Evolutionary conservation across 176 grass and related monocot species (phyloP).

Genomic region (Paspalum vaginatum): DNA sequence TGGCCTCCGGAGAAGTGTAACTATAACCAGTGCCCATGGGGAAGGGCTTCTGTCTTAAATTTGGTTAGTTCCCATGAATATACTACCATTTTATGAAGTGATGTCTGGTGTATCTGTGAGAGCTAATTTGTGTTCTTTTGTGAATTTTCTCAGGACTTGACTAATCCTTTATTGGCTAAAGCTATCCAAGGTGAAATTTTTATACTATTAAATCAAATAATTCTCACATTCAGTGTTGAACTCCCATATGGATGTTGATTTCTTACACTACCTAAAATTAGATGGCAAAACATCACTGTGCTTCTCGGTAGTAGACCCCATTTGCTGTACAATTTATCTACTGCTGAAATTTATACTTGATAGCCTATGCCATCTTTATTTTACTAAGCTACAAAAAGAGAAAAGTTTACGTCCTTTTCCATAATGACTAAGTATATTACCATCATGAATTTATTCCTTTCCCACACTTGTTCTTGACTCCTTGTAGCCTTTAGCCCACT

Average conservation of each 20-base stretch:
- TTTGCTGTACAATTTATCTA: not conserved
- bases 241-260: not conserved
- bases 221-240: constrained; percentile 25
- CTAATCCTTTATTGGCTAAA: constrained; percentile 80
- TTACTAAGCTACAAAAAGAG: not conserved
- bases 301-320: not conserved
- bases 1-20: constrained; percentile 98
- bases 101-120: not conserved
- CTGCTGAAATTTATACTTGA: not conserved
- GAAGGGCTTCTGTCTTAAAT: constrained; percentile 77
- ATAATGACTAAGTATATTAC: not conserved
- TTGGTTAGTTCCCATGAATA: constrained; percentile 56
- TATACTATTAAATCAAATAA: constrained; percentile 1
- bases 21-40: constrained; percentile 94
- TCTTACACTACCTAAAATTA: not conserved
- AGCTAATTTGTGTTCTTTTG: constrained; percentile 31
- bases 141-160: constrained; percentile 61
- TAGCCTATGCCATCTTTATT: not conserved
- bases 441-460: constrained; percentile 10
- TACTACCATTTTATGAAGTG: not conserved
- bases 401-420: not conserved
- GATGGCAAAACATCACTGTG: not conserved
- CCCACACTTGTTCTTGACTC: not conserved
- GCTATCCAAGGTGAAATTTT: constrained; percentile 69
- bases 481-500: constrained; percentile 73